Evolutionary conservation across 2,329 filamentous ascomycete species (phyloP).

Genomic region (Scolecobasidium constrictum): DNA sequence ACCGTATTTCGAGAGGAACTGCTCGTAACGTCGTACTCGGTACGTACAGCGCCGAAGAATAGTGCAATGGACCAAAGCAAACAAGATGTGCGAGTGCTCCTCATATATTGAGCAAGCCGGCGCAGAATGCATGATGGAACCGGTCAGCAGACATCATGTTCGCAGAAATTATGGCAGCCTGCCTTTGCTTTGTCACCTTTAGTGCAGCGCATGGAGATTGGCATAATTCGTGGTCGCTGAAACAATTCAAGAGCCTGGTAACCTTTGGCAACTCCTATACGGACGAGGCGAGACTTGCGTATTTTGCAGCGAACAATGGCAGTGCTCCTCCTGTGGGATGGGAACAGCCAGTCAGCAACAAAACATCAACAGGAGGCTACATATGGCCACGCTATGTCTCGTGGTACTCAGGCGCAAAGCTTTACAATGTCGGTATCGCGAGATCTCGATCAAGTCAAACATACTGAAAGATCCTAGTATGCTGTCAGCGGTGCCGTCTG

Average conservation of each 20-base stretch:
- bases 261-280: slow-evolving; percentile 70
- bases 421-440: slow-evolving; percentile 37
- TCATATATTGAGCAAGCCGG: too few species aligned
- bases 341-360: slow-evolving; percentile 36
- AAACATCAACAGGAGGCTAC: slow-evolving; percentile 53
- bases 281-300: slow-evolving; percentile 56
- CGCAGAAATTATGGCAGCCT: too few species aligned
- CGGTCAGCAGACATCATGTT: too few species aligned
- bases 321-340: slow-evolving; percentile 53
- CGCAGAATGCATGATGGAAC: too few species aligned
- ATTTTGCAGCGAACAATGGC: slow-evolving; percentile 49
- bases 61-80: too few species aligned
- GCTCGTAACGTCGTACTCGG: too few species aligned
- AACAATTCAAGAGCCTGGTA: slow-evolving; percentile 51
- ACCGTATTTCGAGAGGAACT: too few species aligned
- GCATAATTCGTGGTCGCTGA: slow-evolving; percentile 30
- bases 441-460: slow-evolving; percentile 53
- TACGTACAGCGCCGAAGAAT: too few species aligned
- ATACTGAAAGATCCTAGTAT: slow-evolving; percentile 50
- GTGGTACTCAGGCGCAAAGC: slow-evolving; percentile 43
- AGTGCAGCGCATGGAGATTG: too few species aligned
- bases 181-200: too few species aligned
- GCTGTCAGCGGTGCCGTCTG: slow-evolving; percentile 64
- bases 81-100: too few species aligned
- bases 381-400: slow-evolving; percentile 60